These are phyloP conservation scores for Raphanus raphanistrum DNA, from an alignment of 345 rosid genomes.

Conservation along the genomic window DNA sequence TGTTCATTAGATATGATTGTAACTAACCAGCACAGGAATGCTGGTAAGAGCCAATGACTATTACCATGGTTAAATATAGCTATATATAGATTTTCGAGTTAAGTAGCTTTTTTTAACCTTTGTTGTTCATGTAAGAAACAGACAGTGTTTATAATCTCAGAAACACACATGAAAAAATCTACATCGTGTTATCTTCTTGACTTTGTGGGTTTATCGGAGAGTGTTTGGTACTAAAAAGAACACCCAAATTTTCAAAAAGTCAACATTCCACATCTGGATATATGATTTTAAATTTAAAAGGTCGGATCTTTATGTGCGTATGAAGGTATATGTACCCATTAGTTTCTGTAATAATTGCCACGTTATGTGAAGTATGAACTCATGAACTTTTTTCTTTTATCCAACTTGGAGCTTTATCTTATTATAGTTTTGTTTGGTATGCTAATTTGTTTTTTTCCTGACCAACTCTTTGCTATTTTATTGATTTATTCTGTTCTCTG, in stretches of 20 bases:
- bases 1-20: constrained; percentile 19
- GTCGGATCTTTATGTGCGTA: constrained; percentile 15
- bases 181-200: not conserved
- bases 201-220: not conserved
- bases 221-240: constrained; percentile 4
- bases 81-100: not conserved
- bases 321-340: not conserved
- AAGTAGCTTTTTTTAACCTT: not conserved
- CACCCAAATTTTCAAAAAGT: not conserved
- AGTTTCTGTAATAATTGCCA: constrained; percentile 7
- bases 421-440: constrained; percentile 5
- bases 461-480: constrained; percentile 17
- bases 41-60: constrained; percentile 1
- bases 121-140: not conserved
- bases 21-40: constrained; percentile 8
- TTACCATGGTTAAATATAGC: constrained; percentile 4
- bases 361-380: constrained; percentile 23
- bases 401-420: constrained; percentile 27
- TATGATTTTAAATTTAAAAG: not conserved
- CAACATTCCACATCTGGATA: not conserved
- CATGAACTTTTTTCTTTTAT: constrained; percentile 20
- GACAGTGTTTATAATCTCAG: constrained; percentile 1
- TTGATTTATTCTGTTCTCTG: not conserved
- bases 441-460: constrained; percentile 21
- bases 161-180: not conserved